Evolutionary conservation across 768 basidiomycete genomes (phyloP).

Genomic region (Lactarius tabidus): DNA sequence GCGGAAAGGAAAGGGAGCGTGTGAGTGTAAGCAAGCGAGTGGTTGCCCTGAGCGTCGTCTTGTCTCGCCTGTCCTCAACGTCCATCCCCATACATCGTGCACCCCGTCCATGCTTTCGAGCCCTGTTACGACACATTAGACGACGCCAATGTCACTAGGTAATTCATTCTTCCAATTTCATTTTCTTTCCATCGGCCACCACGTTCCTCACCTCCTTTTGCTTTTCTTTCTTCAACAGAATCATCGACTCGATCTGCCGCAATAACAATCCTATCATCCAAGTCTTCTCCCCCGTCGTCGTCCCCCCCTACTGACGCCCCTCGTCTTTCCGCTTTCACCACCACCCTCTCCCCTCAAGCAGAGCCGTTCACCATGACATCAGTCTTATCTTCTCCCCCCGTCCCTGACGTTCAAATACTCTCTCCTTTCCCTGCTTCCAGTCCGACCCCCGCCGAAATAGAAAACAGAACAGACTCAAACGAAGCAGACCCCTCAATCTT

Average conservation of each 20-base stretch:
- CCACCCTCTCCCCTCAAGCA: conserved; percentile 22
- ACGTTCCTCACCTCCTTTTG: conserved; percentile 4
- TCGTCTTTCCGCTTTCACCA: conserved; percentile 7
- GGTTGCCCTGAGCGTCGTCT: conserved; percentile 17
- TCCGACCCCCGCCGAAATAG: conserved; percentile 31
- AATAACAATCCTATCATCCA: conserved; percentile 18
- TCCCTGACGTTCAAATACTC: conserved; percentile 12
- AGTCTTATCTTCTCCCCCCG: conserved; percentile 22
- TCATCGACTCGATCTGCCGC: conserved; percentile 13
- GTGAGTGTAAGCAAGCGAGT: not conserved
- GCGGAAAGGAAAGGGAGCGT: not conserved
- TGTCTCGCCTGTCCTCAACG: not conserved
- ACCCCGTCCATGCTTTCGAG: conserved; percentile 1
- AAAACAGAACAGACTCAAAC: conserved; percentile 28
- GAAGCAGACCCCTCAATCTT: conserved; percentile 78
- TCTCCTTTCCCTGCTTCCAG: conserved; percentile 23
- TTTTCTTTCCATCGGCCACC: conserved; percentile 4
- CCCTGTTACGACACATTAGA: conserved; percentile 3
- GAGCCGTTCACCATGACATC: conserved; percentile 23
- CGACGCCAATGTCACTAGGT: conserved; percentile 22
- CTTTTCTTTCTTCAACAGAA: conserved; percentile 12
- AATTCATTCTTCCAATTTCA: not conserved
- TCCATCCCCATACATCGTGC: not conserved
- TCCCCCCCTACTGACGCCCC: conserved; percentile 15
- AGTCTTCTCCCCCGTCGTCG: conserved; percentile 6